phyloP scores from a whole-genome alignment of 495 filamentous ascomycete species.

The Niebla homalea region DNA sequence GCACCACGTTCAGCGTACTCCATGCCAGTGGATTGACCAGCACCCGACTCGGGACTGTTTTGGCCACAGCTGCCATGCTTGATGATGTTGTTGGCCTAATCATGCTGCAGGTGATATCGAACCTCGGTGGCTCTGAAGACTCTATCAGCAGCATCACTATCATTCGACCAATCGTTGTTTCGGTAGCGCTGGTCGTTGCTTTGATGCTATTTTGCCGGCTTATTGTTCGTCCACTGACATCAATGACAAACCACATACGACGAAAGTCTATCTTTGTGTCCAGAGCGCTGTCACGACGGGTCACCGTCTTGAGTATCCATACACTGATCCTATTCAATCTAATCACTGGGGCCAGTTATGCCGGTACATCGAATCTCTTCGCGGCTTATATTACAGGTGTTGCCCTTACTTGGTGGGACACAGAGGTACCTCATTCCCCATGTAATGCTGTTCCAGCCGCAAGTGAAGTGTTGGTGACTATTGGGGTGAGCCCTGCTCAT shows the following conservation, averaged over 20 bases:
- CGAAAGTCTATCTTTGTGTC: background rate
- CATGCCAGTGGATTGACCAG: slow-evolving; percentile 38
- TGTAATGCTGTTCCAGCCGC: background rate
- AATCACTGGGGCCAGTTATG: slow-evolving; percentile 45
- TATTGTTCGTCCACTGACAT: slow-evolving; percentile 27
- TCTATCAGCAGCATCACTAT: slow-evolving; percentile 32
- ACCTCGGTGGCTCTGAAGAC: slow-evolving; percentile 25
- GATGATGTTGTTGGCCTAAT: slow-evolving; percentile 76
- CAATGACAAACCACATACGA: background rate
- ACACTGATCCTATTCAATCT: slow-evolving; percentile 36
- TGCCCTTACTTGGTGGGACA: slow-evolving; percentile 42
- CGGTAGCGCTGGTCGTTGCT: slow-evolving; percentile 39
- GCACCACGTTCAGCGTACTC: slow-evolving; percentile 68
- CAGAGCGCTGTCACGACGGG: slow-evolving; percentile 3
- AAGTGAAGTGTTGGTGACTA: too few relatives aligned
- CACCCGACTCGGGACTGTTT: slow-evolving; percentile 55
- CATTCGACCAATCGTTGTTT: slow-evolving; percentile 45
- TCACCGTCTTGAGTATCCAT: slow-evolving; percentile 26
- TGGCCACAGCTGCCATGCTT: slow-evolving; percentile 63
- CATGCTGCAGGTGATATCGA: slow-evolving; percentile 55
- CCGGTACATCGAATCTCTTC: slow-evolving; percentile 56
- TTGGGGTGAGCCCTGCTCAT: too few relatives aligned
- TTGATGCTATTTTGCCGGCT: slow-evolving; percentile 34
- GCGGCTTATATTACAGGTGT: slow-evolving; percentile 58
- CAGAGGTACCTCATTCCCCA: background rate